Evolutionary conservation across 495 filamentous ascomycete species (phyloP), one percentile per base, ranked within the genome.

Genomic region (Extremus antarcticus): DNA sequence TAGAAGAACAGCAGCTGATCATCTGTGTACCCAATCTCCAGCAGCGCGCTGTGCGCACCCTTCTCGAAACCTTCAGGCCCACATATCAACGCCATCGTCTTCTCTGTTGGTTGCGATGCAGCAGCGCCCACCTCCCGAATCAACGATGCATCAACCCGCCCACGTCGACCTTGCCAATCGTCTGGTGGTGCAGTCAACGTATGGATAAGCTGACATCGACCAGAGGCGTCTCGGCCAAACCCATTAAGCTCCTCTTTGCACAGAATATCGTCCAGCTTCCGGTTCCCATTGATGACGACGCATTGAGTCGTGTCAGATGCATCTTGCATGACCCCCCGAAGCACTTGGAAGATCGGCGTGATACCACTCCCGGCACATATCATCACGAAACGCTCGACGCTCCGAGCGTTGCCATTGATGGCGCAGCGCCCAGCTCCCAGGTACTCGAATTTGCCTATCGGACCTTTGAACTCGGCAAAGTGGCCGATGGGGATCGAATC

Each of bases 311-410:
- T 56, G 65, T 86, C 84, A 10, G 74, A 58, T 2, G 56, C 53
- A 59, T 87, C 76, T 45, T 77, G 72, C 70, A 88, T 78, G 1
- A 92, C 79, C 2, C 88, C 87, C 25, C 88, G 74, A 35, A 96
- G 73, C 0, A 96, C 88, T 58, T 94, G 87, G 71, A 84, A 95
- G 53, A 96, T 86, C 0, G 91, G 91, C 40, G 91, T 97, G 62
- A 97, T 87, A 1, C 91, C 91, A 2, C 80, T 87, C 35, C 91
- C 91, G 25, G 78, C 91, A 57, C 87, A 92, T 48, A 97, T 85
- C 91, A 97, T 95, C 59, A 82, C 73, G 68, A 97, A 90, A 22
- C 74, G 76, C 40, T 75, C 75, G 1, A 95, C 80, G 1, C 58
- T 68, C 15, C 86, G 68, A 56, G 77, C 68, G 32, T 71, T 73